Percentiles rank a stretch among this genome's conserved stretches.
Evolutionary conservation across 805 yeast species (phyloP).

Genomic region (Zygosaccharomyces kombuchaensis): DNA sequence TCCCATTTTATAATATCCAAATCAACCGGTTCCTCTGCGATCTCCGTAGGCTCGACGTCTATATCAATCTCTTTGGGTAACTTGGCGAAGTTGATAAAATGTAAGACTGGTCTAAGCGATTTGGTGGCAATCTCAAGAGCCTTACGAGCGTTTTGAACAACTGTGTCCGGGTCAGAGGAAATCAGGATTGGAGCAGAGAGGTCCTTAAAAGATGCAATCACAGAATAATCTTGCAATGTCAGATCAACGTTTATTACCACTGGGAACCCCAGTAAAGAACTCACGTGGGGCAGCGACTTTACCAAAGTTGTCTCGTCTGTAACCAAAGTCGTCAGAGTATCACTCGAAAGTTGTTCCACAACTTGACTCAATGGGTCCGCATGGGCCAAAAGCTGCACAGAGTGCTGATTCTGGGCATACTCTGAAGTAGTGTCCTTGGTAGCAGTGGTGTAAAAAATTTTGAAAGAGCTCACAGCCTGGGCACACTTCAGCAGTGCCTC

Average conservation of each 20-base stretch:
- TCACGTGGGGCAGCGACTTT: constrained; percentile 55
- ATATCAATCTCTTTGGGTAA: constrained; percentile 16
- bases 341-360: constrained; percentile 14
- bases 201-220: constrained; percentile 70
- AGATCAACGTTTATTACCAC: constrained; percentile 62
- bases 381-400: constrained; percentile 23
- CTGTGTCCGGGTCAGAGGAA: constrained; percentile 56
- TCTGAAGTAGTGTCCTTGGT: constrained; percentile 17
- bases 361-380: constrained; percentile 33
- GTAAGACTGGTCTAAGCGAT: constrained; percentile 57
- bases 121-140: constrained; percentile 54
- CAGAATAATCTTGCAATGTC: constrained; percentile 58
- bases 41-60: constrained; percentile 15
- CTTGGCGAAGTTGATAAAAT: constrained; percentile 46
- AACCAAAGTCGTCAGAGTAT: constrained; percentile 42
- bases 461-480: constrained; percentile 9
- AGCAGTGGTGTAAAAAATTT: constrained; percentile 23
- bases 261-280: constrained; percentile 36
- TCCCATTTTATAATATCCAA: constrained; percentile 34
- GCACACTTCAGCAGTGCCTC: constrained; percentile 16
- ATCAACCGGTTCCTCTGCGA: constrained; percentile 21
- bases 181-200: constrained; percentile 59
- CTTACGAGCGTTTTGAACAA: constrained; percentile 49
- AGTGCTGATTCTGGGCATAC: constrained; percentile 10
- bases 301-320: constrained; percentile 53